Percentiles rank a stretch among this genome's conserved stretches.
Conservation (phyloP, 2,329 filamentous ascomycete genomes). For the Colletotrichum neosansevieriae region DNA sequence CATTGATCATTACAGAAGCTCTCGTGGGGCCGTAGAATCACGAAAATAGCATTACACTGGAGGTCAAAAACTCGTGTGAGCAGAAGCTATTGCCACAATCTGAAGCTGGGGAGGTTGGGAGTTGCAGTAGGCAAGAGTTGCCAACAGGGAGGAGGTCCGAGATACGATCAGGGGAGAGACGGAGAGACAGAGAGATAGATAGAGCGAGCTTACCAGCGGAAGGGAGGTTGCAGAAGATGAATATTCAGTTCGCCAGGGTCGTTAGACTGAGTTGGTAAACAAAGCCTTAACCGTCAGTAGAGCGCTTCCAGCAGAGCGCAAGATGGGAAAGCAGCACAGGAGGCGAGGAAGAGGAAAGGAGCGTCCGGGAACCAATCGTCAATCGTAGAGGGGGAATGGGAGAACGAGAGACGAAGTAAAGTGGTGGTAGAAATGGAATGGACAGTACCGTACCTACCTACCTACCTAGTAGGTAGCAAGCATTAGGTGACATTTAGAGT, state of each 20-base stretch:
- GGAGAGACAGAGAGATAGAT: conserved; percentile 21
- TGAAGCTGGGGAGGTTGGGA: conserved; percentile 25
- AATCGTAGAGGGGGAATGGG: conserved; percentile 3
- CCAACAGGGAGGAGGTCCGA: conserved; percentile 27
- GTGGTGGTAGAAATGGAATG: background rate
- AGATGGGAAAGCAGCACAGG: conserved; percentile 12
- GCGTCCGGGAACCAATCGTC: conserved; percentile 25
- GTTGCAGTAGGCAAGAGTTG: conserved; percentile 19
- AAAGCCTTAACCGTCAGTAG: conserved; percentile 6
- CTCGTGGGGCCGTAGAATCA: conserved; percentile 30
- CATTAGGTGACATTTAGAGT: conserved; percentile 7
- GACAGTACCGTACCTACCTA: background rate
- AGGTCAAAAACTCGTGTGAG: conserved; percentile 26
- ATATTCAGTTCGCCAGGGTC: conserved; percentile 5
- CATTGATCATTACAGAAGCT: conserved; percentile 42
- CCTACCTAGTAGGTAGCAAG: background rate
- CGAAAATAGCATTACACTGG: conserved; percentile 22
- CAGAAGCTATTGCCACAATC: conserved; percentile 1
- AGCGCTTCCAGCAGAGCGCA: conserved; percentile 20
- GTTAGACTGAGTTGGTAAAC: conserved; percentile 15
- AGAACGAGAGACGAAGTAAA: conserved; percentile 3
- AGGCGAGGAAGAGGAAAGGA: conserved; percentile 18
- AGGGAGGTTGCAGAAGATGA: conserved; percentile 22
- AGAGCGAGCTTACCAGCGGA: conserved; percentile 17
- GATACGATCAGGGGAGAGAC: conserved; percentile 24